These are phyloP conservation scores for Syncephalastrum racemosum DNA, from an alignment of 371 early-diverging fungal genomes.

Conservation along the genomic window DNA sequence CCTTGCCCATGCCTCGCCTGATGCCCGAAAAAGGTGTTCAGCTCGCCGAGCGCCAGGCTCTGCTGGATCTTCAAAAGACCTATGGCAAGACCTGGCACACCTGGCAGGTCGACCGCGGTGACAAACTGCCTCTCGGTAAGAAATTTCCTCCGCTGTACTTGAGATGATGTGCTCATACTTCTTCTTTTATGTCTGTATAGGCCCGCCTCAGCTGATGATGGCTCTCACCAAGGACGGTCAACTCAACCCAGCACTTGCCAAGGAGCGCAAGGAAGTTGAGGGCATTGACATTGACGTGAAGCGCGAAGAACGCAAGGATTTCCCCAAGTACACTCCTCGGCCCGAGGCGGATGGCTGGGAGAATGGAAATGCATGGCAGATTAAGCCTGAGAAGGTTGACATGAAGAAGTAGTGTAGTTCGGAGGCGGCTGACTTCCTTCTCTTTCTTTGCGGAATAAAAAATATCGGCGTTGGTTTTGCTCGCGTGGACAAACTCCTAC, in stretches of 20 bases:
- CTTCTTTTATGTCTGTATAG: constrained; percentile 2
- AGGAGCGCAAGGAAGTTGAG: constrained; percentile 13
- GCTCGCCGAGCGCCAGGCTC: constrained; percentile 23
- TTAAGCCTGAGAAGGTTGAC: neutral
- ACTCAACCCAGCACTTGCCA: constrained; percentile 11
- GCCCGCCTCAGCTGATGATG: constrained; percentile 30
- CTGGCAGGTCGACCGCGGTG: constrained; percentile 25
- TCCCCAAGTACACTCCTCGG: constrained; percentile 13
- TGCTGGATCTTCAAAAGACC: constrained; percentile 18
- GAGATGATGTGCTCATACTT: neutral
- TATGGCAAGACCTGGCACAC: constrained; percentile 30
- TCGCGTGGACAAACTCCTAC: no score
- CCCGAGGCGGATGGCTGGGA: constrained; percentile 19
- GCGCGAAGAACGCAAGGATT: constrained; percentile 17
- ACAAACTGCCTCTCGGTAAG: constrained; percentile 17
- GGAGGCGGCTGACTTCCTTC: no score
- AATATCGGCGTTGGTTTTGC: no score
- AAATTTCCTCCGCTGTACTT: neutral
- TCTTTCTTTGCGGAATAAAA: no score
- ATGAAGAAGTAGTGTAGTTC: neutral
- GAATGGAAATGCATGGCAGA: constrained; percentile 9
- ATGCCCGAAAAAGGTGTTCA: constrained; percentile 29
- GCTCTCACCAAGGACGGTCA: constrained; percentile 18
- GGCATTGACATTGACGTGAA: constrained; percentile 14
- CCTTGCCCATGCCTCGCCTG: constrained; percentile 21